Evolutionary conservation across 371 early-diverging fungal species (phyloP), one percentile per base, ranked within the genome.

Genomic region (Mortierella sp.): DNA sequence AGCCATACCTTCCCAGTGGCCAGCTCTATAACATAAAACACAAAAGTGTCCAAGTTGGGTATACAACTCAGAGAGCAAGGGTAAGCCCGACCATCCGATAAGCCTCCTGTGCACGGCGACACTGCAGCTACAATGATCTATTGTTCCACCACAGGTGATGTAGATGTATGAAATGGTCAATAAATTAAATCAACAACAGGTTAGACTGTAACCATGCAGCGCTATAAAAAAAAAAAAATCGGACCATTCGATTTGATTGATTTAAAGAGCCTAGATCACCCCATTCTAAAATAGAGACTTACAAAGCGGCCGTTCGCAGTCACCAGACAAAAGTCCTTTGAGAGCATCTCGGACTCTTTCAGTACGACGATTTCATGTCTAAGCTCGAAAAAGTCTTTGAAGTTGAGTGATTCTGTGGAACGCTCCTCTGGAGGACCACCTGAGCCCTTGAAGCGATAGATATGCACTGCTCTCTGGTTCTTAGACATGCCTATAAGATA

Each of bases 271-370:
- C 29, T 42, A 32, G 23, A 43, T 32, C n/a, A 61, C 47, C 26
- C 19, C 31, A 23, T 9, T 34, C 42, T 23, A 31, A 34, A 2
- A 32, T 13, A n/a, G 49, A 29, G 32, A 64, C 82, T 77, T 80
- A 87, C 87, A 75, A 84, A 81, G 59, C 75, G 77, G 13, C 83
- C 77, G 68, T 87, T 79, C 51, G 63, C 68, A 28, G 88, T 84
- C 60, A 91, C 88, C 29, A 91, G 70, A 53, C 86, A 85, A 72
- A 91, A 91, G 65, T 91, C 91, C 64, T 83, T 85, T 70, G 85
- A 85, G 37, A 91, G 72, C 63, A 75, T 31, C 68, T 88, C 88
- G 49, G 73, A 59, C 15, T 86, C 89, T 51, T 68, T 45, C 8
- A 86, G 84, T 19, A 90, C 73, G 2, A 71, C 61, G 26, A 71